Evolutionary conservation across 352 stramenopile species (phyloP), one percentile per base, ranked within the genome.

Genomic region (Phytophthora nicotianae): DNA sequence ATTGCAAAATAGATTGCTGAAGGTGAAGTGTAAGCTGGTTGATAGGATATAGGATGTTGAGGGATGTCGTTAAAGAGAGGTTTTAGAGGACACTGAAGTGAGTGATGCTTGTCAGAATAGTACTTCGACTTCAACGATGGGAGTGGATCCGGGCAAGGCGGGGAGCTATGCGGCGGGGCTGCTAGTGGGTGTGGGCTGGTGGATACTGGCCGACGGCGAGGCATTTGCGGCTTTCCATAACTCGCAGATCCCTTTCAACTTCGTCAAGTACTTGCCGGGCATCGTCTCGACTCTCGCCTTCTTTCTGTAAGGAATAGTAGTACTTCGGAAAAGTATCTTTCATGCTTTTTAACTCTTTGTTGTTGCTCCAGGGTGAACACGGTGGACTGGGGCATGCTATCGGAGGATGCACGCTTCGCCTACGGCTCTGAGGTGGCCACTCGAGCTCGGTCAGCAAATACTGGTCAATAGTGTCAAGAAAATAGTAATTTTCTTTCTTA

Each of bases 371-470:
- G 78, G 10, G 46, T 88, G 6, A 89, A 89, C 27, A 85, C 77
- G 26, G 65, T 89, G 13, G 75, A 89, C 62, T 89, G 80, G 77
- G 75, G 79, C 9, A 88, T 89, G 77, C 49, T 89, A 2, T 75
- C 62, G 23, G 72, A 86, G 40, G 82, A 82, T 37, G 66, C 71
- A 8, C 35, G 62, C 20, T 75, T 72, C 52, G 46, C 58, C 17
- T 88, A 89, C 46, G 75, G 77, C 8, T 66, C 68, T 0, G 74
- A 83, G 32, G 74, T 79, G 42, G 80, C 77, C 8, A 72, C 52
- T 8, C 62, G 71, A 56, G 80, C 80, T 21, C 61, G 79, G 77
- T 86, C 23, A n/a, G 48, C 14, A 11, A 11, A 20, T 38, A 49
- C 11, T 24, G 41, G 3, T 62, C 24, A 26, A 50, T 24, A 20